These are phyloP conservation scores for Solanum hybrid DNA, from an alignment of 305 asterid species.

Conservation along the genomic window DNA sequence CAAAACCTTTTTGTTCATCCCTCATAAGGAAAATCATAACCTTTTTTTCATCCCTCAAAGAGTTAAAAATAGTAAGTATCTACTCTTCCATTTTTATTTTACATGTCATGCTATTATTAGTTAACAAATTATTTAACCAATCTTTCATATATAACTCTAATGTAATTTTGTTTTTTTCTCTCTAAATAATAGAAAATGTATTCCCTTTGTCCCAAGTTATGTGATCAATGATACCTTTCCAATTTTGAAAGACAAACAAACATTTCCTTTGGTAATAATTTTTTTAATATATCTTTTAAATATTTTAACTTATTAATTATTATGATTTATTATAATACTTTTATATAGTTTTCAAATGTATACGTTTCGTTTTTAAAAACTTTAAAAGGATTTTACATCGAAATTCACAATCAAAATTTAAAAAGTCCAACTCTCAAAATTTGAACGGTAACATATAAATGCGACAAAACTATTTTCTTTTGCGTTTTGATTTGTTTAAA, in stretches of 20 bases:
- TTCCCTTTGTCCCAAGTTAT: fast-evolving
- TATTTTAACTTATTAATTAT: neutral
- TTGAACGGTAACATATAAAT: neutral
- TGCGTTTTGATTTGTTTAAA: neutral
- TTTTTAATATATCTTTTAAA: neutral
- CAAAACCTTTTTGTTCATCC: neutral
- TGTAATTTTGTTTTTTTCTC: neutral
- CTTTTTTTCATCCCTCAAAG: neutral
- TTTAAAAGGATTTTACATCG: neutral
- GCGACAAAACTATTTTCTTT: no score
- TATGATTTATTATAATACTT: neutral
- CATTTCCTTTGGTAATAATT: neutral
- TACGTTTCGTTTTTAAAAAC: no score
- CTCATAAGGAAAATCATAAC: neutral
- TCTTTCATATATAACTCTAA: neutral
- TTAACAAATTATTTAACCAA: neutral
- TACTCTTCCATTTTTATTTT: neutral
- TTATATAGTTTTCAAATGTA: neutral
- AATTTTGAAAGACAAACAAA: neutral
- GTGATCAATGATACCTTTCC: fast-evolving
- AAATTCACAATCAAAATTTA: neutral
- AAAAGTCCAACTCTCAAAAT: neutral
- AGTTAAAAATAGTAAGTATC: neutral
- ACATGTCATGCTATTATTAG: neutral
- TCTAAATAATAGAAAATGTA: neutral